Base-by-base conservation (phyloP, 306 rosid species). In the Arachis hypogaea region DNA sequence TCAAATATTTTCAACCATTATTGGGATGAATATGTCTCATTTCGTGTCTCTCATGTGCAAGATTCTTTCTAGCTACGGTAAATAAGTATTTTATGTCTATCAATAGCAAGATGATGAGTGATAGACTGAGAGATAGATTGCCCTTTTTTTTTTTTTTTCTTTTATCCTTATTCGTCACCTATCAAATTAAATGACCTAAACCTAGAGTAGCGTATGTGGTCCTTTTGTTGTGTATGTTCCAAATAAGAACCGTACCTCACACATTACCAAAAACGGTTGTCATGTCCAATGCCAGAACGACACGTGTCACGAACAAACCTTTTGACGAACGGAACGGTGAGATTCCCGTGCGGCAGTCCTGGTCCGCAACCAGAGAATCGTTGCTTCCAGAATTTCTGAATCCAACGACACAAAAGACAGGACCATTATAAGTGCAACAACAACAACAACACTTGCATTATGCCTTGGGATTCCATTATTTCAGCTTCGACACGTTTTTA, bases 291-390 rank as follows among this genome's bases (percentile, higher is more conserved):
- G 1, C 4, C 0, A 33, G 3, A 10, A 9, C 1, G 30, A 80
- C 88, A 86, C 83, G 82, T 69, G 67, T 40, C 2, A 0, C 0
- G 62, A 67, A 49, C 55, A 60, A 10, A 33, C 38, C 71, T 63
- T 43, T 66, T 66, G 59, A 78, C 71, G 41, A 56, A 64, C 72
- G 72, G 41, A 56, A 64, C 72, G 72, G 69, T 49, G 66, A 81
- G 80, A 83, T 79, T 77, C 82, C 68, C 65, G 46, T 44, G 49
- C 6, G 75, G 59, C 60, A 14, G 22, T 62, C 29, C 66, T 81
- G 66, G 77, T 74, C 75, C 72, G 56, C 46, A 61, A 42, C 73
- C 49, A 43, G 56, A 38, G 73, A 75, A 85, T 85, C 81, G 63
- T 46, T 49, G 69, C 59, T 74, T 76, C 68, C 66, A 45, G 79